Conservation (phyloP, 805 yeast genomes). For the Millerago galiae region DNA sequence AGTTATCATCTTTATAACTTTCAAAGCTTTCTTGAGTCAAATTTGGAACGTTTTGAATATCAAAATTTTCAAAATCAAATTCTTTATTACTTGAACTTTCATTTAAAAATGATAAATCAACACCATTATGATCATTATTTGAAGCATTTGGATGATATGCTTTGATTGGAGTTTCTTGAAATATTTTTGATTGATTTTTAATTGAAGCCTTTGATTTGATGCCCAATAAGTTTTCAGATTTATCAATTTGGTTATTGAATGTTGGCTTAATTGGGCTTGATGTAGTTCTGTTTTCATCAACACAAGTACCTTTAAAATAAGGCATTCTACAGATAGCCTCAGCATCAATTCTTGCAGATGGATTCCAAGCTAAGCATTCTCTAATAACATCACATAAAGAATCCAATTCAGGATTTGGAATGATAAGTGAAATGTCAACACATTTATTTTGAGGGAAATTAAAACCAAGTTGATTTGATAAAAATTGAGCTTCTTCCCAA, state of each 20-base stretch:
- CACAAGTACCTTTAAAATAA: conserved; percentile 46
- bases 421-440: conserved; percentile 35
- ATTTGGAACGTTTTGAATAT: conserved; percentile 7
- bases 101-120: conserved; percentile 7
- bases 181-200: not conserved
- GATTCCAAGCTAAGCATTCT: conserved; percentile 71
- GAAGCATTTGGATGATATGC: conserved; percentile 6
- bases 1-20: conserved; percentile 15
- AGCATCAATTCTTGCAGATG: conserved; percentile 53
- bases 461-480: conserved; percentile 51
- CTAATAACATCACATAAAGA: conserved; percentile 33
- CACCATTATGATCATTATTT: not conserved
- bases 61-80: not conserved
- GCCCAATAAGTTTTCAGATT: conserved; percentile 14
- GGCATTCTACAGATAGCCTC: conserved; percentile 40
- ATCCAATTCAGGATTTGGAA: conserved; percentile 38
- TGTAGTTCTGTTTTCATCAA: conserved; percentile 9
- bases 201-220: conserved; percentile 1
- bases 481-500: conserved; percentile 58
- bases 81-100: conserved; percentile 3
- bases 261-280: not conserved
- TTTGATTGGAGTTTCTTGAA: not conserved
- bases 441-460: conserved; percentile 51
- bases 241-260: conserved; percentile 5
- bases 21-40: conserved; percentile 9